These are phyloP conservation scores for Nothophytophthora sp. DNA, from an alignment of 352 stramenopile genomes.

Conservation along the genomic window DNA sequence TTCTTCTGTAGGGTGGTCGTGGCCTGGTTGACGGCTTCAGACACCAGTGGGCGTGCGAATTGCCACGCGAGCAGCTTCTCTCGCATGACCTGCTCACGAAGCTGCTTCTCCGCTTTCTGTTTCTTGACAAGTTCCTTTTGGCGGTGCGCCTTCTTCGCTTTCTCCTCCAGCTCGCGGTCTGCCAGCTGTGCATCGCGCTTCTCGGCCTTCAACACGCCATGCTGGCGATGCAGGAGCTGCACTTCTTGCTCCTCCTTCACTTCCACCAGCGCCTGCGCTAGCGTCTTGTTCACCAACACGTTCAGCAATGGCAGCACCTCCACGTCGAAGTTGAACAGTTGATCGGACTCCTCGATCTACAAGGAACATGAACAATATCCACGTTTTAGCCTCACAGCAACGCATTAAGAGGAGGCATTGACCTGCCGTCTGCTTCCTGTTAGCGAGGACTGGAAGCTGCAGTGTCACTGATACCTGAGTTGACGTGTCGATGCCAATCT, in stretches of 20 bases:
- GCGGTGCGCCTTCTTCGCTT: conserved; percentile 46
- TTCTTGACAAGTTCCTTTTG: conserved; percentile 52
- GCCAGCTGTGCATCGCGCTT: conserved; percentile 43
- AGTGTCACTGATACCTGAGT: conserved; percentile 46
- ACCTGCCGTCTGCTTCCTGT: too few species aligned
- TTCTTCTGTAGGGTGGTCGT: conserved; percentile 33
- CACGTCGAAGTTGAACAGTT: conserved; percentile 81
- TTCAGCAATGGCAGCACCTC: conserved; percentile 78
- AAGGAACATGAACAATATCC: too few species aligned
- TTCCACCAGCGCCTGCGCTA: conserved; percentile 75
- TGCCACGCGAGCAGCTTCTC: conserved; percentile 68
- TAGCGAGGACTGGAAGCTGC: not conserved
- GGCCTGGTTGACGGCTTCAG: conserved; percentile 33
- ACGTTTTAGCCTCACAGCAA: too few species aligned
- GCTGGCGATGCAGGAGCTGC: conserved; percentile 36
- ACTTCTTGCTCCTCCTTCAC: conserved; percentile 82
- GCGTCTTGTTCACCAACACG: conserved; percentile 81
- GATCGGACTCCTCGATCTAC: conserved; percentile 73
- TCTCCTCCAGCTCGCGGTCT: conserved; percentile 54
- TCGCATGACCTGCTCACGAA: conserved; percentile 42
- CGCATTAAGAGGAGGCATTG: too few species aligned
- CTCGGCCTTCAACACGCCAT: conserved; percentile 37
- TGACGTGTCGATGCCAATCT: conserved; percentile 71
- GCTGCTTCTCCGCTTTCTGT: conserved; percentile 40
- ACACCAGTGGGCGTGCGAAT: conserved; percentile 46